phyloP scores from a whole-genome alignment of 306 rosid species.

The Bauhinia variegata region DNA sequence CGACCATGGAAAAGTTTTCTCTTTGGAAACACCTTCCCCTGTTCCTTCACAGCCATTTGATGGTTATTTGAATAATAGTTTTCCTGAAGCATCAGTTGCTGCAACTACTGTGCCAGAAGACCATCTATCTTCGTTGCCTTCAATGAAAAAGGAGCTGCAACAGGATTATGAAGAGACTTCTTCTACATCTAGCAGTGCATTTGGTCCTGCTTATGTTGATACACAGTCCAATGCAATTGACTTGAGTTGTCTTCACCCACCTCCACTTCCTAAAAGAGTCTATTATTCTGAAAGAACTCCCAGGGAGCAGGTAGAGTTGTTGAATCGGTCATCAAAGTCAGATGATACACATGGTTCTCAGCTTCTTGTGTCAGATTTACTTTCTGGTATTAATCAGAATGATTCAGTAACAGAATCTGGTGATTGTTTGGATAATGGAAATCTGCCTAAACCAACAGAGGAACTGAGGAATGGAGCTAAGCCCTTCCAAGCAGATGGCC shows the following conservation, averaged over 20 bases:
- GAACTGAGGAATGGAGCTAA: conserved; percentile 41
- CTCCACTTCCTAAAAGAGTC: conserved; percentile 53
- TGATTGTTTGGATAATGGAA: conserved; percentile 46
- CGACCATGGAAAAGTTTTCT: conserved; percentile 38
- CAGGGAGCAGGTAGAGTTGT: conserved; percentile 64
- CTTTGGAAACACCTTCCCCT: conserved; percentile 31
- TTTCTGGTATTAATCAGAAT: conserved; percentile 44
- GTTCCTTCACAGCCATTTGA: conserved; percentile 40
- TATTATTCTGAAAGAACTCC: conserved; percentile 62
- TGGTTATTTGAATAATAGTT: conserved; percentile 32
- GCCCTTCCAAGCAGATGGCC: conserved; percentile 30
- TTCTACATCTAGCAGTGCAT: conserved; percentile 42
- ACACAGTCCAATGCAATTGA: conserved; percentile 46
- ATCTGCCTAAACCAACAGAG: conserved; percentile 40
- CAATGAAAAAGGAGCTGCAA: conserved; percentile 41
- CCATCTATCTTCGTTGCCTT: conserved; percentile 33
- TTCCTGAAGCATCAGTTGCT: conserved; percentile 33
- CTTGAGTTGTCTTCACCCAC: conserved; percentile 50
- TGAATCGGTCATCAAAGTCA: conserved; percentile 63
- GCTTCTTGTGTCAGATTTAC: conserved; percentile 47
- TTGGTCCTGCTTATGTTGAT: conserved; percentile 50
- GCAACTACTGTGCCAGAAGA: conserved; percentile 37
- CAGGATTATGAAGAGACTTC: conserved; percentile 44
- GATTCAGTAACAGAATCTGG: conserved; percentile 40
- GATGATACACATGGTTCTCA: conserved; percentile 62